Evolutionary conservation across 768 basidiomycete genomes (phyloP).

Genomic region (Boletus tomentosulus): DNA sequence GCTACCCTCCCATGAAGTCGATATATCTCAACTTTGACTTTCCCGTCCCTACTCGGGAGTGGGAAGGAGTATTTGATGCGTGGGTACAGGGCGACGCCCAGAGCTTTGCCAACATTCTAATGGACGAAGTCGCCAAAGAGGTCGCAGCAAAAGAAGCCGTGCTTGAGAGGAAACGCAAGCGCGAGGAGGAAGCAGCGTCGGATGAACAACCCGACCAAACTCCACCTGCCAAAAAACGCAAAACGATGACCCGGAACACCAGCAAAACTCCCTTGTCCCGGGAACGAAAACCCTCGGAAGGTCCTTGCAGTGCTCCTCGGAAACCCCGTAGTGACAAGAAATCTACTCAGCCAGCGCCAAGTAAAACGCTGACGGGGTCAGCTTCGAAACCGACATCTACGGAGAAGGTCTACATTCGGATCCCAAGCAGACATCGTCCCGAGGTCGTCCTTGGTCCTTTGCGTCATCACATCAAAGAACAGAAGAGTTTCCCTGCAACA

Average conservation of each 20-base stretch:
- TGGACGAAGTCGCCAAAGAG: conserved; percentile 55
- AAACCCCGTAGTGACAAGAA: conserved; percentile 26
- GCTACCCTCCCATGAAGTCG: conserved; percentile 54
- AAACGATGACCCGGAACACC: conserved; percentile 14
- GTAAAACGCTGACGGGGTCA: conserved; percentile 10
- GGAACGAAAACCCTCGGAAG: conserved; percentile 24
- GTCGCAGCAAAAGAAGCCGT: conserved; percentile 49
- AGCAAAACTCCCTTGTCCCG: conserved; percentile 16
- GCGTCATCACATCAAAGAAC: conserved; percentile 12
- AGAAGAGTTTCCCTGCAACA: conserved; percentile 13
- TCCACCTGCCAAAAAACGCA: conserved; percentile 24
- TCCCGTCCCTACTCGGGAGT: conserved; percentile 78
- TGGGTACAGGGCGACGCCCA: conserved; percentile 92
- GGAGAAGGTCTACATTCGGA: conserved; percentile 27
- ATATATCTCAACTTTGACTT: conserved; percentile 87
- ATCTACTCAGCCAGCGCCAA: conserved; percentile 11
- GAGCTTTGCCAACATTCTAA: conserved; percentile 60
- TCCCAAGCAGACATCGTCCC: conserved; percentile 13
- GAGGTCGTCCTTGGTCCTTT: conserved; percentile 19
- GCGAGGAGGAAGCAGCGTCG: conserved; percentile 43
- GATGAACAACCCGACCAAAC: conserved; percentile 12
- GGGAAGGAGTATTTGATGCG: conserved; percentile 87
- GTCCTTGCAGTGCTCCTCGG: conserved; percentile 24
- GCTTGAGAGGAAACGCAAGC: conserved; percentile 52
- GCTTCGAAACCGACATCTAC: conserved; percentile 18